phyloP scores from a whole-genome alignment of 208 protist species.

The Wallacemonas rigidus region DNA sequence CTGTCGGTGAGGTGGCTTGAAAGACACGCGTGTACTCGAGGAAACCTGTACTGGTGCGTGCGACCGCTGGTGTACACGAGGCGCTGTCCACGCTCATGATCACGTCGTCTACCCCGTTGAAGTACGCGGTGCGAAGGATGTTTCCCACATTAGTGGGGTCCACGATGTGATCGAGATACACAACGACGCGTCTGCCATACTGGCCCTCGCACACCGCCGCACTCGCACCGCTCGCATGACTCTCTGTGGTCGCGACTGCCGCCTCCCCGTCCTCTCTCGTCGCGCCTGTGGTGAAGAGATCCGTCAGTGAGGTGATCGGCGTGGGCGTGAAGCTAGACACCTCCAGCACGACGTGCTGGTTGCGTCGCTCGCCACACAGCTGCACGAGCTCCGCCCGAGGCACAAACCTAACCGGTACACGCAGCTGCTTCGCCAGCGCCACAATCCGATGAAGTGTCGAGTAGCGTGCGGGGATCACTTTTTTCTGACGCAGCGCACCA shows the following conservation, averaged over 20 bases:
- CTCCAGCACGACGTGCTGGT: slow-evolving; percentile 85
- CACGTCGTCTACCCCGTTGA: slow-evolving; percentile 64
- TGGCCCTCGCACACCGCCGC: too few species aligned
- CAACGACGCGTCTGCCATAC: slow-evolving; percentile 15
- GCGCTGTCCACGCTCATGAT: slow-evolving; percentile 65
- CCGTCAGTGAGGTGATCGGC: slow-evolving; percentile 16
- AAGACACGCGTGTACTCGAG: slow-evolving; percentile 74
- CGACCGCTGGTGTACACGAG: slow-evolving; percentile 66
- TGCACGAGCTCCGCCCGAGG: slow-evolving; percentile 63
- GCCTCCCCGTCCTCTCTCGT: neutral
- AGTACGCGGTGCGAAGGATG: slow-evolving; percentile 75
- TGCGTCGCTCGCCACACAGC: slow-evolving; percentile 78
- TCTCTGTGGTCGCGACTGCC: neutral
- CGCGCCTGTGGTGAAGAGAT: slow-evolving; percentile 4
- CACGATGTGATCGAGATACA: slow-evolving; percentile 79
- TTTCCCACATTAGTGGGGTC: slow-evolving; percentile 80
- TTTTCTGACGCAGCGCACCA: neutral
- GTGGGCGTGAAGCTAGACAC: slow-evolving; percentile 44
- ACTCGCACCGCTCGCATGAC: too few species aligned
- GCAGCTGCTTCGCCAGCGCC: slow-evolving; percentile 49
- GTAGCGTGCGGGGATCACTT: slow-evolving; percentile 56
- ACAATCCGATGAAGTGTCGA: slow-evolving; percentile 60
- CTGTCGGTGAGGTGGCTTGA: slow-evolving; percentile 33
- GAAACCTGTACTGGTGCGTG: slow-evolving; percentile 71
- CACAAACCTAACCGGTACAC: slow-evolving; percentile 58